Percentiles rank a stretch among this genome's conserved stretches.
These are phyloP conservation scores for Cercospora citrullina DNA, from an alignment of 2,329 filamentous ascomycete species.

Conservation along the genomic window DNA sequence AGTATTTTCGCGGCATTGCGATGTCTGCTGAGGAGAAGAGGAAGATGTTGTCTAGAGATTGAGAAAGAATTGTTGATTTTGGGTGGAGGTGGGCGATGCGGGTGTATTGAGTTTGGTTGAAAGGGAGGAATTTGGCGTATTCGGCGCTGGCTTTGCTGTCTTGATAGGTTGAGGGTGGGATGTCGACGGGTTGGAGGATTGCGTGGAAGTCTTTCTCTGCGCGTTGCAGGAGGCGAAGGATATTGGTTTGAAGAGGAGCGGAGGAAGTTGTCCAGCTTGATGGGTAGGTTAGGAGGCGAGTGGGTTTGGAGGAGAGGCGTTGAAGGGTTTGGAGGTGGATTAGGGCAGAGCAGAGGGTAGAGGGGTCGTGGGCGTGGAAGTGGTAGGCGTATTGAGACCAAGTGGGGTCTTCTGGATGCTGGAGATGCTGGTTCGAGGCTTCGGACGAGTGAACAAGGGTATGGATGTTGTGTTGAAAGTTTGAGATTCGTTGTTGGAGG, in stretches of 20 bases:
- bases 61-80: slow-evolving; percentile 55
- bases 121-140: slow-evolving; percentile 67
- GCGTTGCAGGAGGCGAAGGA: slow-evolving; percentile 46
- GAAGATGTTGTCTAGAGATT: slow-evolving; percentile 66
- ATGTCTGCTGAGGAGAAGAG: slow-evolving; percentile 60
- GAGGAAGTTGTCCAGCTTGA: slow-evolving; percentile 33
- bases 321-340: slow-evolving; percentile 47
- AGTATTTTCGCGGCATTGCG: slow-evolving; percentile 70
- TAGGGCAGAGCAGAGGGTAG: slow-evolving; percentile 47
- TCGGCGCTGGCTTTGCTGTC: slow-evolving; percentile 59
- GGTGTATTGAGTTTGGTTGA: slow-evolving; percentile 63
- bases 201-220: slow-evolving; percentile 53
- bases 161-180: slow-evolving; percentile 36
- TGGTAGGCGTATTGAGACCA: slow-evolving; percentile 45
- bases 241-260: slow-evolving; percentile 25
- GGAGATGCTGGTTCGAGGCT: neutral
- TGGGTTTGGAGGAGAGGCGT: slow-evolving; percentile 43
- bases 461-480: neutral
- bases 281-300: slow-evolving; percentile 49
- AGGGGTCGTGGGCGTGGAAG: slow-evolving; percentile 46
- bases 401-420: neutral
- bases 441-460: neutral
- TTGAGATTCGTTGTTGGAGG: slow-evolving; percentile 7
- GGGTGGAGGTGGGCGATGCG: slow-evolving; percentile 57
- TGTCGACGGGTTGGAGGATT: slow-evolving; percentile 48